A percentile compares a stretch with the other conserved stretches of the same genome.
Conservation (phyloP, 2,329 filamentous ascomycete species). For the Microdochium bolleyi region DNA sequence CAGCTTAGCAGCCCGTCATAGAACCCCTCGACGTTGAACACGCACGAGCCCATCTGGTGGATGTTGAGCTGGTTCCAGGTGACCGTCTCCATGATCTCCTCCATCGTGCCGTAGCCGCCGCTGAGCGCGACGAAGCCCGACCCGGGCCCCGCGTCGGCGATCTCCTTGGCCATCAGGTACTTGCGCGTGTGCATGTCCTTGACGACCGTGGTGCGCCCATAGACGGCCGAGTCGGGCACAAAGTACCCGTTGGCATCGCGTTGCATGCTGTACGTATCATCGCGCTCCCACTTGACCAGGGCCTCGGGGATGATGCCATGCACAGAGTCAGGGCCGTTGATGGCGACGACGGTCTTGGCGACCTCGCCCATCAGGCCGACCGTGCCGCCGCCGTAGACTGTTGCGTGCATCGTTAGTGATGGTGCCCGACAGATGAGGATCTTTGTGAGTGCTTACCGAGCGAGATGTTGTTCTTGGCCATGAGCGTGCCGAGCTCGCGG, state of each 20-base stretch:
- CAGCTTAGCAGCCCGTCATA: conserved; percentile 82
- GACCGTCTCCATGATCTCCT: conserved; percentile 86
- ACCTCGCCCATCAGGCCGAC: conserved; percentile 94
- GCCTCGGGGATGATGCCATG: conserved; percentile 92
- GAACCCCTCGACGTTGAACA: conserved; percentile 85
- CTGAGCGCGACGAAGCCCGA: conserved; percentile 83
- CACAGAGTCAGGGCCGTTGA: conserved; percentile 73
- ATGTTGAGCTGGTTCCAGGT: conserved; percentile 98
- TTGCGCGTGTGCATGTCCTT: conserved; percentile 96
- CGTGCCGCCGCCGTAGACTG: conserved; percentile 91
- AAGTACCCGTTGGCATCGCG: conserved; percentile 40
- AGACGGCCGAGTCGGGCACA: conserved; percentile 57
- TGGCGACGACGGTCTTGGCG: conserved; percentile 74
- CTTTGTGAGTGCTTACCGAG: conserved; percentile 54
- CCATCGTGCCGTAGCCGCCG: conserved; percentile 85
- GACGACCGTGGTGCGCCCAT: conserved; percentile 81
- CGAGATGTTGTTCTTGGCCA: conserved; percentile 69
- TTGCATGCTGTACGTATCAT: conserved; percentile 42
- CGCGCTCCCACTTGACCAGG: conserved; percentile 70
- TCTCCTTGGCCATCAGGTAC: conserved; percentile 83
- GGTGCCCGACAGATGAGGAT: neutral
- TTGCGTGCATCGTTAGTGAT: neutral
- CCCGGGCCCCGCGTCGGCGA: conserved; percentile 72
- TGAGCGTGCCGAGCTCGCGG: conserved; percentile 60
- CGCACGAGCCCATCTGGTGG: conserved; percentile 68